Evolutionary conservation across 2,329 filamentous ascomycete genomes (phyloP).

Genomic region (Apiospora kogelbergensis): DNA sequence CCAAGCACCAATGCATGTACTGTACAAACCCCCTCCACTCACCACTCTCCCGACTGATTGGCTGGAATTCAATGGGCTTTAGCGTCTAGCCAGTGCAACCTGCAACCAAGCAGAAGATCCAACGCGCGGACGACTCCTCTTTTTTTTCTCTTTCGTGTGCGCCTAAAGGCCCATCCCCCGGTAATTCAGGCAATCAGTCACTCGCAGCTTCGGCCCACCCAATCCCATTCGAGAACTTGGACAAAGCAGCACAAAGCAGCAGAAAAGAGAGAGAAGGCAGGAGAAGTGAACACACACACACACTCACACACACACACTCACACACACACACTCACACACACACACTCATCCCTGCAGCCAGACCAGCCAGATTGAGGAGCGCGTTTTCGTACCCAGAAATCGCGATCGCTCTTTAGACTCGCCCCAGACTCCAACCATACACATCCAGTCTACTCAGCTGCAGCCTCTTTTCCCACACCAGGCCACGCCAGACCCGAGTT

Average conservation of each 20-base stretch:
- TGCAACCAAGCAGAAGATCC: neutral
- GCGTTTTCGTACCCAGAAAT: slow-evolving; percentile 7
- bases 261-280: neutral
- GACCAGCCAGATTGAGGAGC: neutral
- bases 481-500: slow-evolving; percentile 1
- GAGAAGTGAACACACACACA: neutral
- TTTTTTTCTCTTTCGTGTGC: neutral
- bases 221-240: neutral
- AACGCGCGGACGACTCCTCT: neutral
- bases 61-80: neutral
- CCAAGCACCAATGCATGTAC: no score
- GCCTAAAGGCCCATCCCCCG: neutral
- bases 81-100: neutral
- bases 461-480: slow-evolving; percentile 2
- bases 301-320: neutral
- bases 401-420: slow-evolving; percentile 8
- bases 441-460: slow-evolving; percentile 3
- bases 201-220: neutral
- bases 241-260: neutral
- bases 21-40: neutral
- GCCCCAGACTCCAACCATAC: slow-evolving; percentile 7
- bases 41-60: neutral
- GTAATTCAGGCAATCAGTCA: neutral
- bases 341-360: neutral
- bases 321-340: neutral